Evolutionary conservation across 2,329 filamentous ascomycete genomes (phyloP).

Genomic region (Penicillium sp.): DNA sequence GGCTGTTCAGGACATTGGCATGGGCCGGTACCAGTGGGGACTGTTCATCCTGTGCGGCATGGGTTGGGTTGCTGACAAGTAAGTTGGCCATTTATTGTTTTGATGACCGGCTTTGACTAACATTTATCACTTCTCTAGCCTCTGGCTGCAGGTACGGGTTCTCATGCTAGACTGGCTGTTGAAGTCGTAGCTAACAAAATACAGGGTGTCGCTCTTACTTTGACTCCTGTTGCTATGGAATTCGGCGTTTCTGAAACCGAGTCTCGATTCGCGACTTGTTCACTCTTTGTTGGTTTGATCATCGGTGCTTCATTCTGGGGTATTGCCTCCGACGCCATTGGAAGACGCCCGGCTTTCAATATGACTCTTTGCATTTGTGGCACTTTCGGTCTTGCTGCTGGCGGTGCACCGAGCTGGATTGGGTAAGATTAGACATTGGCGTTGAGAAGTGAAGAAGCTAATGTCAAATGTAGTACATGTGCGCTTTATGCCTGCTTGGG

Average conservation of each 20-base stretch:
- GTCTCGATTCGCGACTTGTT: slow-evolving; percentile 76
- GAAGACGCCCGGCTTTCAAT: slow-evolving; percentile 78
- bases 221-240: slow-evolving; percentile 60
- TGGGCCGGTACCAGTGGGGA: slow-evolving; percentile 84
- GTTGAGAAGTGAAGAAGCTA: slow-evolving; percentile 14
- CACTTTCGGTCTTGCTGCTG: slow-evolving; percentile 70
- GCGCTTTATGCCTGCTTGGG: slow-evolving; percentile 63
- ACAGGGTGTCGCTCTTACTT: slow-evolving; percentile 72
- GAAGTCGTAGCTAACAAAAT: slow-evolving; percentile 18
- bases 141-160: slow-evolving; percentile 67
- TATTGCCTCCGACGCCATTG: slow-evolving; percentile 72
- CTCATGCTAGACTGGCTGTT: background rate
- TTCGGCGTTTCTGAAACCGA: slow-evolving; percentile 71
- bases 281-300: slow-evolving; percentile 73
- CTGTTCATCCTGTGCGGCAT: slow-evolving; percentile 79
- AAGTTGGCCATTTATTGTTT: slow-evolving; percentile 36
- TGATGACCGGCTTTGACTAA: background rate
- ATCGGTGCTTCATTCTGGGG: slow-evolving; percentile 80
- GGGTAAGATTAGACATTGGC: slow-evolving; percentile 32
- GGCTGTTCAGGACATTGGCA: slow-evolving; percentile 83
- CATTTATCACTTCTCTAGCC: slow-evolving; percentile 43
- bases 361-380: slow-evolving; percentile 72
- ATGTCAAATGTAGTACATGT: slow-evolving; percentile 50
- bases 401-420: slow-evolving; percentile 69
- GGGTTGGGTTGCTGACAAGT: slow-evolving; percentile 89